Base-by-base conservation (phyloP, 2,329 filamentous ascomycete genomes). In the Diaporthe citrichinensis region DNA sequence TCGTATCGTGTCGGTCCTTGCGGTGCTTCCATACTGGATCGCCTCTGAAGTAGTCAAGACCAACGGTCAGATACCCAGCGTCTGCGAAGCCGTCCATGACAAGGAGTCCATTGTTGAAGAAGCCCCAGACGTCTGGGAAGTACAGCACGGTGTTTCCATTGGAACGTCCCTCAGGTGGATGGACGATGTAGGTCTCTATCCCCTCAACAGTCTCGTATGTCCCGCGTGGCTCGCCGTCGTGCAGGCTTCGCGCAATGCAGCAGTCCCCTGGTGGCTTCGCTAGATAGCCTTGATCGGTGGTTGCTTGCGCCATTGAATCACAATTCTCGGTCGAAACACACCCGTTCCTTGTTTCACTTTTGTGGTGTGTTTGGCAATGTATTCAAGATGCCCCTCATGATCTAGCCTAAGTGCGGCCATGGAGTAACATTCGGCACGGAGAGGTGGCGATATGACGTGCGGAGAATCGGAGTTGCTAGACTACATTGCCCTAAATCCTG, bases 71-170 rank as follows among this genome's bases (percentile, higher is more conserved):
- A 76, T 86, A 88, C 1, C 86, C 86, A 8, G 83, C 83, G 74
- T 86, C 83, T 14, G 86, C 85, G 76, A 87, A 86, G 4, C 78
- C 85, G 77, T 88, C 86, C 85, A 87, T 87, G 51, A 87, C 78
- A 9, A 87, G 80, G 23, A 84, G 78, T 0, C 82, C 83, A 71
- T 87, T 88, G 7, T 80, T 82, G 77, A 83, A 86, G 72, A 88
- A 80, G 5, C 86, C 86, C 80, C 81, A 86, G 9, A 87, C 84
- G 74, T 87, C 86, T 0, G 86, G 85, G 76, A 86, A 87, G 79
- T 86, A 88, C 3, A 88, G 79, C 2, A 88, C 67, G 39, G 87
- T 79, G 74, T 87, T 79, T 0, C 85, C 86, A 74, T 87, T 87
- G 2, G 80, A 75, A 34, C 80, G 82, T 4, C 58, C 73, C 3